Evolutionary conservation across 257 asterid species (phyloP), one percentile per base, ranked within the genome.

Genomic region (Capsicum rhomboideum): DNA sequence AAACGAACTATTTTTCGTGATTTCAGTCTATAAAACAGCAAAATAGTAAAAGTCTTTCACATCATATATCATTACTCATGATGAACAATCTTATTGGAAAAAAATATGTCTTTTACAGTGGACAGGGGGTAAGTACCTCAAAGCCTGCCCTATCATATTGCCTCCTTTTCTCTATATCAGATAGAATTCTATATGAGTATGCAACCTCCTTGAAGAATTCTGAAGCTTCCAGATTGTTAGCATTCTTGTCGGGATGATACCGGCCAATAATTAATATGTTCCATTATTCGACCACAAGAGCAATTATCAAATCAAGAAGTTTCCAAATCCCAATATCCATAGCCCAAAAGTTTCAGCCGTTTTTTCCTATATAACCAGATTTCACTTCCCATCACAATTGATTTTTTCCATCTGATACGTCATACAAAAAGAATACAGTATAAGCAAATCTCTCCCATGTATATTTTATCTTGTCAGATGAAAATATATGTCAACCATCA

Each of bases 171-270:
- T 93, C 99, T 8, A 97, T 98, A 87, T 97, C 99, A 0, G 99
- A 94, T 85, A 97, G 88, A 88, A 97, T 94, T 90, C 96, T 94
- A 88, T 97, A 95, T 13, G 99, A 97, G 91, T 95, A 97, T 83
- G 99, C 99, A 85, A 97, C 99, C 91, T 95, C 99, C 90, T 97
- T 95, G 91, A 97, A 97, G 83, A 89, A 97, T 82, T 95, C 99
- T 53, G 99, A 93, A 72, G 99, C 99, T 93, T 97, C 99, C 55
- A 98, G 99, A 89, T 97, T 97, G 87, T 90, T 94, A 55, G 95
- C 98, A 91, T 95, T 95, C 91, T 97, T 97, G 88, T 97, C 99
- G 4, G 99, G 99, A 91, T 97, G 99, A 91, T 97, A 97, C 91
- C 99, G 95, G 93, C 84, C 78, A 84, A 67, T 77, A 50, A 29